Conservation (phyloP, 192 early-diverging fungal species). For the Backusella tuberculispora region DNA sequence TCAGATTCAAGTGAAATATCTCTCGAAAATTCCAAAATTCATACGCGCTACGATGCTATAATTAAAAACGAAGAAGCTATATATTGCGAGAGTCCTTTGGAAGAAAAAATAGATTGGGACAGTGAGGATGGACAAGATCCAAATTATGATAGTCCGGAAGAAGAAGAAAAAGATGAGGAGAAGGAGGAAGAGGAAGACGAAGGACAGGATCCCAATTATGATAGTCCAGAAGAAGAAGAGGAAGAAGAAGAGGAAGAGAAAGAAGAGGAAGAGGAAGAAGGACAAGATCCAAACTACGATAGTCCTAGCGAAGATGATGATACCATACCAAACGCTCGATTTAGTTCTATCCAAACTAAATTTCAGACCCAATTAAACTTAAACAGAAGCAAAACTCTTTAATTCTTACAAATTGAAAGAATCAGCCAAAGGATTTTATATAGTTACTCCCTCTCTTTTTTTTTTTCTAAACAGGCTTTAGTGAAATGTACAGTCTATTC, state of each 20-base stretch:
- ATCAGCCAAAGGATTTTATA: neutral
- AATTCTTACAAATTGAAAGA: neutral
- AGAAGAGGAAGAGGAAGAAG: neutral
- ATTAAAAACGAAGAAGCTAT: neutral
- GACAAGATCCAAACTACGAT: neutral
- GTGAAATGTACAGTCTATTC: neutral
- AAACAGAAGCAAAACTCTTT: neutral
- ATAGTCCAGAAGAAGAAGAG: neutral
- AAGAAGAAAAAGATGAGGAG: too few species aligned
- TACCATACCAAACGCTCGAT: neutral
- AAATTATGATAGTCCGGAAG: neutral
- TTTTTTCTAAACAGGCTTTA: neutral
- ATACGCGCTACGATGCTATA: neutral
- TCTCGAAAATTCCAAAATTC: neutral
- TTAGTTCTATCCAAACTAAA: neutral
- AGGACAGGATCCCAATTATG: neutral
- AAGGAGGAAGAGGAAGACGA: too few species aligned
- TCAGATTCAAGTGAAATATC: neutral
- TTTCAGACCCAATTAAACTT: neutral
- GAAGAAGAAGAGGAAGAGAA: neutral
- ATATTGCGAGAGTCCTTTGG: neutral
- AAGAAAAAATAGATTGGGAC: neutral
- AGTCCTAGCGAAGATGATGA: neutral
- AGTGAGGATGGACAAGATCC: constrained; percentile 11
- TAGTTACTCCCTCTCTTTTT: neutral